These are phyloP conservation scores for Saturnispora mendoncae DNA, from an alignment of 805 yeast genomes.

Conservation along the genomic window DNA sequence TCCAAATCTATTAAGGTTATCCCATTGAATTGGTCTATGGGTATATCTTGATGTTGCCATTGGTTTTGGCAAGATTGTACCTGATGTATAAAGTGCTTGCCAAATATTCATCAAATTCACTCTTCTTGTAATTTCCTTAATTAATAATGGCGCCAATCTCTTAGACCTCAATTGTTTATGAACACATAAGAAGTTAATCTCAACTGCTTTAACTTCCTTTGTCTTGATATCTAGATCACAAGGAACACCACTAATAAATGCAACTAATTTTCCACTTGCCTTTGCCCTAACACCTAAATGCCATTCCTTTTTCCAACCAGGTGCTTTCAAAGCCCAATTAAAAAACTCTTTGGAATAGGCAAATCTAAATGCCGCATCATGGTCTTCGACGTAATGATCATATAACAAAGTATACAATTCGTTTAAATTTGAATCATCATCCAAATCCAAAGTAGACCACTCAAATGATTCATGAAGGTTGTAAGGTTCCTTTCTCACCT, in stretches of 20 bases:
- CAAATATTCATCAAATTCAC: constrained; percentile 78
- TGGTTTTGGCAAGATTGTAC: constrained; percentile 87
- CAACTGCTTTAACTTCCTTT: constrained; percentile 52
- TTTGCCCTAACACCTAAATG: constrained; percentile 87
- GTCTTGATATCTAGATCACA: constrained; percentile 50
- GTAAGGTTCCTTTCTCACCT: constrained; percentile 62
- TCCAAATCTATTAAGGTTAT: constrained; percentile 80
- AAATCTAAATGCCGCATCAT: constrained; percentile 85
- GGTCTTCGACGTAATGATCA: constrained; percentile 91
- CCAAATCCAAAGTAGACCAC: constrained; percentile 75
- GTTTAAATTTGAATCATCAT: constrained; percentile 45
- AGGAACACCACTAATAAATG: constrained; percentile 90
- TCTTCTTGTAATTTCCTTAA: constrained; percentile 89
- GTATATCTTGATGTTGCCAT: constrained; percentile 80
- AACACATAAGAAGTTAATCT: constrained; percentile 87
- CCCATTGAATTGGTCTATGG: constrained; percentile 93
- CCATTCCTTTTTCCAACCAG: constrained; percentile 89
- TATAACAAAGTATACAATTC: constrained; percentile 75
- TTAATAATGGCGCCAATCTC: constrained; percentile 87
- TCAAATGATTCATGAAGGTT: constrained; percentile 73
- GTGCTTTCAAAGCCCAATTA: constrained; percentile 89
- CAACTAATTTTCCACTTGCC: constrained; percentile 68
- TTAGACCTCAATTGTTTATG: constrained; percentile 92
- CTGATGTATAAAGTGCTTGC: constrained; percentile 96
- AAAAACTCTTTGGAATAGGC: constrained; percentile 77